phyloP scores from a whole-genome alignment of 306 rosid genomes.

The Casuarina equisetifolia region DNA sequence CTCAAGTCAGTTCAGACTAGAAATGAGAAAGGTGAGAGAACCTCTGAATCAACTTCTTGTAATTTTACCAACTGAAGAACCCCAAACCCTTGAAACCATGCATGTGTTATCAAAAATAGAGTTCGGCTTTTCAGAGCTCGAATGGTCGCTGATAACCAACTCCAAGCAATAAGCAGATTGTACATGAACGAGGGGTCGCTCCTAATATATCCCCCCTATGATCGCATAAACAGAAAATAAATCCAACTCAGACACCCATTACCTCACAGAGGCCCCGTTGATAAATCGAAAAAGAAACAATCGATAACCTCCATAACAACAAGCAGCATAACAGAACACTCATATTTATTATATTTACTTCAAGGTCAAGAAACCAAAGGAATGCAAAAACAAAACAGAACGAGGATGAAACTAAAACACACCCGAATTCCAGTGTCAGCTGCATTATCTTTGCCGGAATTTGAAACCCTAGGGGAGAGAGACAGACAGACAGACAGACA shows the following conservation, averaged over 20 bases:
- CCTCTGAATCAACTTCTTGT: too few relatives aligned
- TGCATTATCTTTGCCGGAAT: constrained; percentile 50
- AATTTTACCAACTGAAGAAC: neutral
- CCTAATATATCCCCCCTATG: neutral
- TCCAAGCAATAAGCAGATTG: too few relatives aligned
- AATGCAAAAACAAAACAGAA: neutral
- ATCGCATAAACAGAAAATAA: neutral
- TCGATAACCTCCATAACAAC: neutral
- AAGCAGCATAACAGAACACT: neutral
- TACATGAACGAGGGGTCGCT: too few relatives aligned
- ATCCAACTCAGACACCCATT: neutral
- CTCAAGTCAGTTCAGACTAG: too few relatives aligned
- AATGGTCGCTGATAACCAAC: too few relatives aligned
- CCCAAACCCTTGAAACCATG: neutral
- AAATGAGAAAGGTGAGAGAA: too few relatives aligned
- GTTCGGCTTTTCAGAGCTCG: too few relatives aligned
- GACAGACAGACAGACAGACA: too few relatives aligned
- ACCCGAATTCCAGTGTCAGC: constrained; percentile 87
- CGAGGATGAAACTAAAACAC: constrained; percentile 10
- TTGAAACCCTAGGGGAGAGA: constrained; percentile 31
- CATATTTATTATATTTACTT: too few relatives aligned
- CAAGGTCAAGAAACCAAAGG: neutral
- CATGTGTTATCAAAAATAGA: too few relatives aligned
- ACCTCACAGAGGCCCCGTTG: neutral
- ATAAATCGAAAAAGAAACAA: neutral